Percentiles rank a stretch among this genome's conserved stretches.
phyloP scores from a whole-genome alignment of 2,329 filamentous ascomycete species.

The Coniochaeta sp. region DNA sequence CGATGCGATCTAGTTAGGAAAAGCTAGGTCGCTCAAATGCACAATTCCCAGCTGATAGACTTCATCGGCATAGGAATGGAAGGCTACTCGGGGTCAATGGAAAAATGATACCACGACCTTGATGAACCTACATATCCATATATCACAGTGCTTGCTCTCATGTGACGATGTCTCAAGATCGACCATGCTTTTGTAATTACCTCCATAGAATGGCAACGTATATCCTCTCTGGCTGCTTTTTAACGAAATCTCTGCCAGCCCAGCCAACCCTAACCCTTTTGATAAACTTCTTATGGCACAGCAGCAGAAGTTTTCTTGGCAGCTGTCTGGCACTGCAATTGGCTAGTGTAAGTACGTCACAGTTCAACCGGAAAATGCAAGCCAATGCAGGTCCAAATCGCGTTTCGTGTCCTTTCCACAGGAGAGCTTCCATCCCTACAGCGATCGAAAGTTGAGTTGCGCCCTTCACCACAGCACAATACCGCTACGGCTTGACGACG shows the following conservation, averaged over 20 bases:
- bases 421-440: background rate
- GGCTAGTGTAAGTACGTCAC: constrained; percentile 1
- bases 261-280: background rate
- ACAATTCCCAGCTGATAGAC: constrained; percentile 3
- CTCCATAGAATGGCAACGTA: no score
- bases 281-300: background rate
- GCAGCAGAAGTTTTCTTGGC: background rate
- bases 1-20: background rate
- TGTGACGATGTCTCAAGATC: background rate
- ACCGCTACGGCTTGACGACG: background rate
- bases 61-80: constrained; percentile 1
- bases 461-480: background rate
- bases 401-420: constrained; percentile 3
- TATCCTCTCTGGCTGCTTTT: no score
- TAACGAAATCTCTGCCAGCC: background rate
- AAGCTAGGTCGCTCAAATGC: constrained; percentile 2
- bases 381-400: background rate
- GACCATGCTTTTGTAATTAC: background rate
- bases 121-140: background rate
- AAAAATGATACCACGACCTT: constrained; percentile 4
- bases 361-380: background rate
- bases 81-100: background rate
- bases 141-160: background rate
- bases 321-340: background rate
- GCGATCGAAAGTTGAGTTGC: background rate